phyloP scores from a whole-genome alignment of 2,329 filamentous ascomycete species.

The Acarospora socialis region DNA sequence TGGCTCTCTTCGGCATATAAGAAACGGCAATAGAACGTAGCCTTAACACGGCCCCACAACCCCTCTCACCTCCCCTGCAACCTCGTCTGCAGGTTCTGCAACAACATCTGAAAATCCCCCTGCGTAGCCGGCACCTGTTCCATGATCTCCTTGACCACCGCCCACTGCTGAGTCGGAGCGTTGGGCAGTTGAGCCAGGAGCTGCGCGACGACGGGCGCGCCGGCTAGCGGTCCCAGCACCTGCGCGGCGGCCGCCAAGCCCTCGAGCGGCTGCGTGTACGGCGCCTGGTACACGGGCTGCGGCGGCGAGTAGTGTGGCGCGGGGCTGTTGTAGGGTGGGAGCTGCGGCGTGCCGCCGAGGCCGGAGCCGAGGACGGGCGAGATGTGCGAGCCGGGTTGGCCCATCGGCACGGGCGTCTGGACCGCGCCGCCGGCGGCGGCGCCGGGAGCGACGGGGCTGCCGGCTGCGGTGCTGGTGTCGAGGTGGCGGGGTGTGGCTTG shows the following conservation, averaged over 20 bases:
- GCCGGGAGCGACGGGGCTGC: constrained; percentile 11
- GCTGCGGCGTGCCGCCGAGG: constrained; percentile 5
- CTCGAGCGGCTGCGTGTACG: constrained; percentile 30
- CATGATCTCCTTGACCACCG: constrained; percentile 55
- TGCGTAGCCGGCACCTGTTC: constrained; percentile 50
- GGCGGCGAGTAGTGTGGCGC: constrained; percentile 14
- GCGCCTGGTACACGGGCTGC: too few relatives aligned
- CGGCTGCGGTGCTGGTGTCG: constrained; percentile 8
- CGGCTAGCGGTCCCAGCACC: constrained; percentile 47
- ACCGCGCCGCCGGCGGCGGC: constrained; percentile 1
- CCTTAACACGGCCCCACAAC: background rate
- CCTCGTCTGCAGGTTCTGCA: constrained; percentile 24
- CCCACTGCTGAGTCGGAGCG: constrained; percentile 59
- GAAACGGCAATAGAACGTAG: background rate
- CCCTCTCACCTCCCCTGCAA: constrained; percentile 2
- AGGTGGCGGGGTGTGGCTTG: constrained; percentile 12
- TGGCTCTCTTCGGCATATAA: background rate
- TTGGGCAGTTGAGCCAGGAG: constrained; percentile 53
- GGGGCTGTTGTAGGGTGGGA: constrained; percentile 8
- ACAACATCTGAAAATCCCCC: constrained; percentile 38
- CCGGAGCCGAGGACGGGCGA: constrained; percentile 5
- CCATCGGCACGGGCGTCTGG: constrained; percentile 4
- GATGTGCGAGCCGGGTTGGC: constrained; percentile 3
- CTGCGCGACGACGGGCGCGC: constrained; percentile 52
- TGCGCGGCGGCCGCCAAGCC: constrained; percentile 46